phyloP scores from a whole-genome alignment of 345 rosid genomes.

The Trapa bicornis region DNA sequence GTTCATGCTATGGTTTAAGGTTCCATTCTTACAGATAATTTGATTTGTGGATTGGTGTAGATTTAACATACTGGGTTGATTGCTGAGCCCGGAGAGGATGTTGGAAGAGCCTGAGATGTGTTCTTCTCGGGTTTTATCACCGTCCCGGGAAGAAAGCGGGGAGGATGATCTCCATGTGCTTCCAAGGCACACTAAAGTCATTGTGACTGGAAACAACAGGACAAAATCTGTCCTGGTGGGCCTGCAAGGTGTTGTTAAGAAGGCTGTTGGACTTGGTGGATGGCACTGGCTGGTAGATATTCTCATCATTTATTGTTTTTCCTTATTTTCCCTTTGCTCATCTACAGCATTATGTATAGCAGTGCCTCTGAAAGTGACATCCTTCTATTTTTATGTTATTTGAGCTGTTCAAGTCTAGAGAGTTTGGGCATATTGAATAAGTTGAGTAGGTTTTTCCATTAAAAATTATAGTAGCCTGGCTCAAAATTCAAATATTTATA shows the following conservation, averaged over 20 bases:
- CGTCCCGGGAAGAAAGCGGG: slow-evolving; percentile 47
- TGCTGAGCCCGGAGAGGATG: slow-evolving; percentile 10
- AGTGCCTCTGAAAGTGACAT: neutral
- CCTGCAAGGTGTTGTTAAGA: slow-evolving; percentile 62
- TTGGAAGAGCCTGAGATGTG: slow-evolving; percentile 33
- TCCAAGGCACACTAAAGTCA: slow-evolving; percentile 57
- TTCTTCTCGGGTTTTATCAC: slow-evolving; percentile 32
- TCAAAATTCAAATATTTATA: neutral
- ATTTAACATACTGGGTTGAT: slow-evolving; percentile 10
- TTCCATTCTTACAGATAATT: neutral
- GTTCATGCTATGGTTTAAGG: neutral
- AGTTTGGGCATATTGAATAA: neutral
- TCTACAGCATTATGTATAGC: neutral
- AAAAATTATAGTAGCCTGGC: neutral
- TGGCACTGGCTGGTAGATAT: slow-evolving; percentile 70
- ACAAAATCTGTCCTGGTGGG: slow-evolving; percentile 63
- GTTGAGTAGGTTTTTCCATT: neutral
- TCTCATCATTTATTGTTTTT: slow-evolving; percentile 1
- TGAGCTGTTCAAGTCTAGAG: neutral
- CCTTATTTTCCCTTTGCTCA: neutral
- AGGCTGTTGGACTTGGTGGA: slow-evolving; percentile 69
- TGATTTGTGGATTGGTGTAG: neutral
- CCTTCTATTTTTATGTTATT: neutral
- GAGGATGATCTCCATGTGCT: slow-evolving; percentile 63
- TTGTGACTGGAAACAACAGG: slow-evolving; percentile 61